Conservation (phyloP, 768 basidiomycete genomes). For the Cystofilobasidium macerans region DNA sequence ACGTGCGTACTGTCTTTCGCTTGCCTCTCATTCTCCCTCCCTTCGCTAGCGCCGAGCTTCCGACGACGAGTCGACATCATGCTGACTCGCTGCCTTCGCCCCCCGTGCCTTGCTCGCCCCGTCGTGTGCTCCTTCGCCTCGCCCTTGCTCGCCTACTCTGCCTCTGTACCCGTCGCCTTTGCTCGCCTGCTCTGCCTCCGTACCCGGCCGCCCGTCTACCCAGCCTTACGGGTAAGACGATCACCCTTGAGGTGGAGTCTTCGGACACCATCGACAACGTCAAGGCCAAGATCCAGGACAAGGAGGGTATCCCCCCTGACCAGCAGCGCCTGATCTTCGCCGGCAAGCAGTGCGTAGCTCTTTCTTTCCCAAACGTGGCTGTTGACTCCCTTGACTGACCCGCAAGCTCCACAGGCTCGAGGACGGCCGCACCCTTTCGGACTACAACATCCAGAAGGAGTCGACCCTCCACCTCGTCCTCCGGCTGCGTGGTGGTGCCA, state of each 20-base stretch:
- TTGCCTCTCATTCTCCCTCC: too few relatives aligned
- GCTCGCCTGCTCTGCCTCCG: too few relatives aligned
- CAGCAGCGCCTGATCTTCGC: slow-evolving; percentile 47
- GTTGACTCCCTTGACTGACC: too few relatives aligned
- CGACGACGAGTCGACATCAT: too few relatives aligned
- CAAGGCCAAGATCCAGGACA: slow-evolving; percentile 39
- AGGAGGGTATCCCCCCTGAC: slow-evolving; percentile 42
- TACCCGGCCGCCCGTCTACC: too few relatives aligned
- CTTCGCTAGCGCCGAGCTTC: too few relatives aligned
- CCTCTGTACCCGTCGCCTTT: too few relatives aligned
- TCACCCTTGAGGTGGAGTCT: slow-evolving; percentile 53
- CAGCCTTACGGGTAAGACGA: slow-evolving; percentile 91
- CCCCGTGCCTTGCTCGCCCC: too few relatives aligned
- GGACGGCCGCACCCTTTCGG: slow-evolving; percentile 73
- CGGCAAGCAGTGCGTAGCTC: slow-evolving; percentile 45
- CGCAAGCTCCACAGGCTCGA: slow-evolving; percentile 47
- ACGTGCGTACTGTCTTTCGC: too few relatives aligned
- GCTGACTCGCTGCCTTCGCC: too few relatives aligned
- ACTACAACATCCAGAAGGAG: slow-evolving; percentile 59
- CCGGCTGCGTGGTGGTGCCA: slow-evolving; percentile 89
- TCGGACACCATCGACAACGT: slow-evolving; percentile 29
- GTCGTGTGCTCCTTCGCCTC: too few relatives aligned
- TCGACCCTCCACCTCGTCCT: slow-evolving; percentile 95
- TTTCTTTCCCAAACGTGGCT: not conserved
- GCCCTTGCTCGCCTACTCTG: too few relatives aligned